Base-by-base conservation (phyloP, 148 eudicot genomes). In the Diospyros kaki region DNA sequence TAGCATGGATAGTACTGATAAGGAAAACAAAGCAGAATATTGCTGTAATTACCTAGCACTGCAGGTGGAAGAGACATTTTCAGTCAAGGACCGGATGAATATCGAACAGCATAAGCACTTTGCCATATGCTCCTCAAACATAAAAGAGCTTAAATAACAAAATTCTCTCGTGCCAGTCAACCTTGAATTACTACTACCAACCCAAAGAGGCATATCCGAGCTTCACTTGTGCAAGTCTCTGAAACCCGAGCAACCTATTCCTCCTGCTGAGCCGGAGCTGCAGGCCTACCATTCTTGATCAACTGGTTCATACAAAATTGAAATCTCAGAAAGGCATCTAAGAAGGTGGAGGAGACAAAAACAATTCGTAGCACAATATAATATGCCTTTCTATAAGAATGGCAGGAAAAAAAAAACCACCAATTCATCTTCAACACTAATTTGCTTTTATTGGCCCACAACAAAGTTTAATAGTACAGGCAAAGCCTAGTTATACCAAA, bases 261-360 rank as follows among this genome's bases (percentile, higher is more conserved):
- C 56, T 75, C 75, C 51, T 74, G 80, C 82, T 42, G 82, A 75
- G 82, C 81, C 28, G 28, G 28, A 28, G 28, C 28, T 66, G 82
- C 81, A 71, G 92, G 81, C 75, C 74, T 82, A 73, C 86, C 81
- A 71, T 78, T 82, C 85, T 84, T 91, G 80, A 85, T 80, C 77
- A 88, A 64, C 97, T 91, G 90, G 68, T 73, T 61, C 77, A 78
- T 71, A 80, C 17, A 81, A 44, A 66, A 43, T 41, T 38, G 15
- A 2, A 59, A 51, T 74, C 53, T 52, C 42, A 78, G 5, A 54
- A 54, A 15, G 40, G 58, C 48, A 54, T 54, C 6, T 45, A 63
- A 64, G 64, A 72, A 3, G 56, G 68, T 28, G 54, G 46, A 67
- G 41, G 56, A 51, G 65, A n/a, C 2, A 38, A 2, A 62, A 40